These are phyloP conservation scores for Boletus barrowsii DNA, from an alignment of 768 basidiomycete genomes.

Conservation along the genomic window DNA sequence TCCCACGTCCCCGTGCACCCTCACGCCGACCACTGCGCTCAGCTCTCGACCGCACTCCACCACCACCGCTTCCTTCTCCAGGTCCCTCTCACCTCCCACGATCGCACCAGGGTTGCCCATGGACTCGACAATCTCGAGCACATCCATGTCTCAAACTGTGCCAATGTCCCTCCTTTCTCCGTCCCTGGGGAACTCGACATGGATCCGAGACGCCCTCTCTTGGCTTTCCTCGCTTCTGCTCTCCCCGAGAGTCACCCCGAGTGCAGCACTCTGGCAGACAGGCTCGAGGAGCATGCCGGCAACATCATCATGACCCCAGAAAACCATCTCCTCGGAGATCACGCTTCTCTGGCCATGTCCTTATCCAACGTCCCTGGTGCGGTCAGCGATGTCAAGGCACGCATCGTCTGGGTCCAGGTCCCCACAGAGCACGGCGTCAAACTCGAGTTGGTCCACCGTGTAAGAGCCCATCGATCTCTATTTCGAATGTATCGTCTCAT, in stretches of 20 bases:
- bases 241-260: slow-evolving; percentile 44
- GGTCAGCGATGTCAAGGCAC: slow-evolving; percentile 76
- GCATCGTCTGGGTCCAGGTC: slow-evolving; percentile 78
- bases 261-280: slow-evolving; percentile 44
- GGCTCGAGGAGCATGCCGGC: slow-evolving; percentile 49
- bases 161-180: slow-evolving; percentile 31
- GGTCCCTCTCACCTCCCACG: slow-evolving; percentile 2
- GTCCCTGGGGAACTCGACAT: slow-evolving; percentile 20
- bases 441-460: slow-evolving; percentile 64
- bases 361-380: slow-evolving; percentile 60
- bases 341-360: slow-evolving; percentile 35
- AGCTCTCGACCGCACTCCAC: slow-evolving; percentile 35
- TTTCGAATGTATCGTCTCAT: neutral
- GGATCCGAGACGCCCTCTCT: slow-evolving; percentile 53
- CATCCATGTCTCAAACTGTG: slow-evolving; percentile 58
- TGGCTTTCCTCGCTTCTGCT: slow-evolving; percentile 79
- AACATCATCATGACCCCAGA: slow-evolving; percentile 45
- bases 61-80: slow-evolving; percentile 32
- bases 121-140: slow-evolving; percentile 37
- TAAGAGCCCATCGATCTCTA: slow-evolving; percentile 7
- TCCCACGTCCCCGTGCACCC: slow-evolving; percentile 38
- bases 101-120: slow-evolving; percentile 13
- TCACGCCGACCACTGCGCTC: slow-evolving; percentile 54
- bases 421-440: slow-evolving; percentile 60
- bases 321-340: slow-evolving; percentile 45